A percentile compares a stretch with the other conserved stretches of the same genome.
These are phyloP conservation scores for Carallia pectinifolia DNA, from an alignment of 345 rosid genomes.

Conservation along the genomic window DNA sequence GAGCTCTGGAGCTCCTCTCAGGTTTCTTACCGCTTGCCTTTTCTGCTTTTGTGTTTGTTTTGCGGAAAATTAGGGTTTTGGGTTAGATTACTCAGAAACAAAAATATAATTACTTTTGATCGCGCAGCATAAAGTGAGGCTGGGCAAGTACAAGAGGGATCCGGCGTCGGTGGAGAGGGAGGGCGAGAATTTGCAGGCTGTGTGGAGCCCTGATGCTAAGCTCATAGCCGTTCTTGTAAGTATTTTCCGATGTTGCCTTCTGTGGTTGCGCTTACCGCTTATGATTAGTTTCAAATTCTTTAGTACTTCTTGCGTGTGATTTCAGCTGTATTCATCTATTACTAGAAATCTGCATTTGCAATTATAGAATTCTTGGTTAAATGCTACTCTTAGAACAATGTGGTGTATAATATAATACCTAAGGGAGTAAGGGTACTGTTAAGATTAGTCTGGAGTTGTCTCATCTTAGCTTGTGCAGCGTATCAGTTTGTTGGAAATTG, in stretches of 20 bases:
- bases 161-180: conserved; percentile 66
- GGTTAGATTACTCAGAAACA: conserved; percentile 7
- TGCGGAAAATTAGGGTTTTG: conserved; percentile 15
- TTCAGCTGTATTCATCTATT: neutral
- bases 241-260: conserved; percentile 7
- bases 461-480: no score
- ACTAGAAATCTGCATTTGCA: neutral
- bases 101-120: neutral
- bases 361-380: neutral
- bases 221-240: conserved; percentile 82
- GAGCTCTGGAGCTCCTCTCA: conserved; percentile 91
- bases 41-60: neutral
- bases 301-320: neutral
- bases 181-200: conserved; percentile 85
- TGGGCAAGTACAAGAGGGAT: conserved; percentile 84
- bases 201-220: conserved; percentile 89
- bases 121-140: conserved; percentile 77
- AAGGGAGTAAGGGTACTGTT: neutral
- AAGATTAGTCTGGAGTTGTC: neutral
- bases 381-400: no score
- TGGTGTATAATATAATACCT: neutral
- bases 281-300: neutral
- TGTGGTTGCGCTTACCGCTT: neutral
- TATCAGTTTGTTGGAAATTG: no score
- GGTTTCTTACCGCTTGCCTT: conserved; percentile 28